Base-by-base conservation (phyloP, 768 basidiomycete genomes). In the Calocybe indica region DNA sequence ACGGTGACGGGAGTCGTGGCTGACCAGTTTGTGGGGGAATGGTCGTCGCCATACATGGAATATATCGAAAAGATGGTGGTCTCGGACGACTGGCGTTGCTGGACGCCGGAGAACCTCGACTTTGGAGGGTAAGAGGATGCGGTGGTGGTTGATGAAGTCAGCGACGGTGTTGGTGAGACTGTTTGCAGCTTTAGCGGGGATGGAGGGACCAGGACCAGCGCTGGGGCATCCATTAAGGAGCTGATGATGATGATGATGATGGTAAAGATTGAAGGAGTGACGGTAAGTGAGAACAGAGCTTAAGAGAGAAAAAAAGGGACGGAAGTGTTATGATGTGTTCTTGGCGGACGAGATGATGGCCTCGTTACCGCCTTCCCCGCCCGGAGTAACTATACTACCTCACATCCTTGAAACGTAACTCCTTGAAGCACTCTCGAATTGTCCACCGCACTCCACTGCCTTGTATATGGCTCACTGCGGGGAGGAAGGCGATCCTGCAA, bases 41-140 rank as follows among this genome's bases (percentile, higher is more conserved):
- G 13, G 30, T 82, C 78, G 61, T 83, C 82, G 45, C 80, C 80
- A 62, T 92, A 92, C 88, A 90, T 90, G 42, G 85, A 88, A 62
- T 89, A 92, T 48, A 92, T 91, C 45, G 85, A 82, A 60, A 85
- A 80, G 59, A 91, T 86, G 9, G 87, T 80, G 42, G 84, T 80
- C 56, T 88, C 87, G 9, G 85, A 80, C 0, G 84, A 82, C 47
- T 69, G 70, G 49, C 82, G 76, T 55, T 67, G 68, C 43, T 70
- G 69, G 61, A 64, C 40, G 57, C 56, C 46, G 58, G 63, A 60
- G 65, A 66, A 52, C 61, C 71, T 52, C 28, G 61, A 55, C 41
- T 53, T 53, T 40, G 72, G 30, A 33, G 52, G 67, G 38, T 65
- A 55, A 37, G 69, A 59, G 46, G 65, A 60, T 22, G 65, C 8